Percentiles rank a stretch among this genome's conserved stretches.
phyloP scores from a whole-genome alignment of 2,329 filamentous ascomycete species.

The Epichloe scottii region DNA sequence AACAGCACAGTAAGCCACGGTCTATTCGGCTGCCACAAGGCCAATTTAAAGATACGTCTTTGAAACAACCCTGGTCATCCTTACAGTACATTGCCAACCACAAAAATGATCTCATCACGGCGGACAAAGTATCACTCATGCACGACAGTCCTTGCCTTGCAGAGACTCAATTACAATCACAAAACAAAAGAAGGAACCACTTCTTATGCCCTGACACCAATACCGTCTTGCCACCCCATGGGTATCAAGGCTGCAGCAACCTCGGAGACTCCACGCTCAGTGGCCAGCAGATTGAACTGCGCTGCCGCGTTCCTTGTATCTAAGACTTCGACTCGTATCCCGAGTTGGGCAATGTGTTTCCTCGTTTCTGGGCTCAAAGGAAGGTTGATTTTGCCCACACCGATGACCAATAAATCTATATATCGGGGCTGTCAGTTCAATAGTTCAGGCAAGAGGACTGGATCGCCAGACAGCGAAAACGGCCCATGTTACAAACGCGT shows the following conservation, averaged over 20 bases:
- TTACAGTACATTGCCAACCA: too few species aligned
- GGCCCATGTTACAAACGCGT: not conserved
- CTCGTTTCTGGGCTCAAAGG: slow-evolving; percentile 68
- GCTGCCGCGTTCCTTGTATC: slow-evolving; percentile 90
- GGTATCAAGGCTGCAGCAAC: slow-evolving; percentile 83
- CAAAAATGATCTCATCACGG: not conserved
- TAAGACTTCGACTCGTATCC: slow-evolving; percentile 75
- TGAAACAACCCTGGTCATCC: too few species aligned
- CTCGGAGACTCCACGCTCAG: slow-evolving; percentile 73
- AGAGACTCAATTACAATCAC: not conserved
- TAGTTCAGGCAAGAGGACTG: not conserved
- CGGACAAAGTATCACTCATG: not conserved
- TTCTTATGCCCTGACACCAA: slow-evolving; percentile 23
- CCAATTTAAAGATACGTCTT: too few species aligned
- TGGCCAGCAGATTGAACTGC: slow-evolving; percentile 92
- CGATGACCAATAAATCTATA: slow-evolving; percentile 77
- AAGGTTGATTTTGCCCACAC: slow-evolving; percentile 62
- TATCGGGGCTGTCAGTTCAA: not conserved
- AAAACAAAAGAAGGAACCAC: not conserved
- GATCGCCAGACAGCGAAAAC: not conserved
- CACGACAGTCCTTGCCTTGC: not conserved
- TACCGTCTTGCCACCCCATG: slow-evolving; percentile 62
- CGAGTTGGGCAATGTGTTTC: slow-evolving; percentile 59
- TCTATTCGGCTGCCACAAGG: too few species aligned
- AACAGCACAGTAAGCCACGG: too few species aligned